A percentile compares a stretch with the other conserved stretches of the same genome.
Conservation (phyloP, 495 filamentous ascomycete species). For the Aspergillus sparsus region DNA sequence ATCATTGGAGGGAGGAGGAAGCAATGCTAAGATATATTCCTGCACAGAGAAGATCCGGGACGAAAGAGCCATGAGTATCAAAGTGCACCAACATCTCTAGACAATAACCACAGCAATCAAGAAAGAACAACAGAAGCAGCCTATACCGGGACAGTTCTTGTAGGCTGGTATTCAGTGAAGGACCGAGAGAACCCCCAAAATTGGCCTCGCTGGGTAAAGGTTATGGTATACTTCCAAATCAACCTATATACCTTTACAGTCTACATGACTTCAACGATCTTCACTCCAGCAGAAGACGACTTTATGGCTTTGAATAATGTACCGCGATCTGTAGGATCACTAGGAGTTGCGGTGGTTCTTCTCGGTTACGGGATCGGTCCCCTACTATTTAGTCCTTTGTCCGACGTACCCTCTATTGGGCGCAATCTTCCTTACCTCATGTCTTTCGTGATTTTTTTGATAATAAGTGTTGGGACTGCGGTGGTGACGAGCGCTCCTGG, state of each 20-base stretch:
- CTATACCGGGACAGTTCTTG: neutral
- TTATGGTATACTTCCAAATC: neutral
- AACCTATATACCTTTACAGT: neutral
- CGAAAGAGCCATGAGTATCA: no score
- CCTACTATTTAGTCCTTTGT: neutral
- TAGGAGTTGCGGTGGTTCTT: neutral
- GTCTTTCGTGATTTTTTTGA: neutral
- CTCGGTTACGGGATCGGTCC: neutral
- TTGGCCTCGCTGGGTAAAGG: neutral
- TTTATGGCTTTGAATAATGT: neutral
- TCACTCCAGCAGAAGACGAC: neutral
- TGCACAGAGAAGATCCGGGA: no score
- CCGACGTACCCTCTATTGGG: neutral
- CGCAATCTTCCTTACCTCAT: neutral
- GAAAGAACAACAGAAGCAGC: no score
- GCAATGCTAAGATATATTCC: no score
- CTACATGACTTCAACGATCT: neutral
- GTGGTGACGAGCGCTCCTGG: neutral
- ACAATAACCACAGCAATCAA: no score
- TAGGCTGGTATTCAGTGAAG: neutral
- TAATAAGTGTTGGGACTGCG: neutral
- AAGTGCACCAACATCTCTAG: no score
- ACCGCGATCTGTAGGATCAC: neutral
- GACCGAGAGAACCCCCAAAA: neutral
- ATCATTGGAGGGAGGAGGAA: no score